Conservation (phyloP, 805 yeast genomes). For the Isabelozyma heimii region DNA sequence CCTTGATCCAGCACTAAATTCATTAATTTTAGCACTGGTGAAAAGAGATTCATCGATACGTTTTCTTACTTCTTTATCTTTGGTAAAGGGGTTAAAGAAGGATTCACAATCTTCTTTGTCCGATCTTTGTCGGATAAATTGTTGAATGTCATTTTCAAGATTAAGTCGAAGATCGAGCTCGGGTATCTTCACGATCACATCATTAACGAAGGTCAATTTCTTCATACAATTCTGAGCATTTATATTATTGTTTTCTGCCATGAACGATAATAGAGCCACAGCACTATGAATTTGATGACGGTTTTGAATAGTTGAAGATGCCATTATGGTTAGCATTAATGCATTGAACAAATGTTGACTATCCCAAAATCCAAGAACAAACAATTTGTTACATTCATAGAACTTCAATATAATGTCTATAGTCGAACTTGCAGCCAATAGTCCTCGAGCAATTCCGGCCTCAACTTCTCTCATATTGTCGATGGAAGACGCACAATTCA, state of each 20-base stretch:
- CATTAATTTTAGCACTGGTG: not conserved
- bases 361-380: constrained; percentile 39
- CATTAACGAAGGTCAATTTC: constrained; percentile 25
- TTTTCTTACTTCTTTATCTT: not conserved
- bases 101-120: not conserved
- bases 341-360: constrained; percentile 36
- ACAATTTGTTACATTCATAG: constrained; percentile 24
- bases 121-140: not conserved
- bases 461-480: constrained; percentile 22
- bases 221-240: constrained; percentile 30
- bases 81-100: not conserved
- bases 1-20: constrained; percentile 1
- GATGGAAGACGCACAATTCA: constrained; percentile 14
- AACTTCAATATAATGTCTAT: constrained; percentile 28
- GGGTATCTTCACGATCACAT: constrained; percentile 16
- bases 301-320: constrained; percentile 20
- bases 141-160: constrained; percentile 13
- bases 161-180: constrained; percentile 19
- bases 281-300: constrained; percentile 13
- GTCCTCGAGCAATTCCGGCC: constrained; percentile 24
- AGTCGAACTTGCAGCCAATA: constrained; percentile 26
- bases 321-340: constrained; percentile 24
- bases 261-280: constrained; percentile 27
- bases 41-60: not conserved
- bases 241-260: constrained; percentile 34